phyloP scores from a whole-genome alignment of 306 rosid species.

The Trichosanthes cucumerina region DNA sequence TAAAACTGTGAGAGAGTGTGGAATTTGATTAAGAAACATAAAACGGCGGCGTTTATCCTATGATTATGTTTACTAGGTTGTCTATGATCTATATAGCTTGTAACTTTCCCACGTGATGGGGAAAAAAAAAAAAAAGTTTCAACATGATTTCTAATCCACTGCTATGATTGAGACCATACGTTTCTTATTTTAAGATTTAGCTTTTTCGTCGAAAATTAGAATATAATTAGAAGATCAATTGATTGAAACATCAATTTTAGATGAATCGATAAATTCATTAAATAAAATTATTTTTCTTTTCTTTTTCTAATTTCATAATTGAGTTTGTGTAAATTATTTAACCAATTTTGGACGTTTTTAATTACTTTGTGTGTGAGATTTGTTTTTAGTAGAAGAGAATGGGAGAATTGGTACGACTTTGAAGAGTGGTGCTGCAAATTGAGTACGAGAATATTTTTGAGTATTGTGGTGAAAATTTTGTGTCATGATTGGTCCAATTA shows the following conservation, averaged over 20 bases:
- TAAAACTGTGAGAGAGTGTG: neutral
- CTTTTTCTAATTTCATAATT: too few relatives aligned
- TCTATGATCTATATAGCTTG: neutral
- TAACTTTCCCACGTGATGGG: neutral
- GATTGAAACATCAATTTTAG: too few relatives aligned
- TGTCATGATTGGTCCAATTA: neutral
- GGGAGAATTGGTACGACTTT: too few relatives aligned
- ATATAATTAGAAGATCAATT: too few relatives aligned
- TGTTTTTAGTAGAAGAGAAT: neutral
- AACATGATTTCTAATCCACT: neutral
- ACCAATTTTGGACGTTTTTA: too few relatives aligned
- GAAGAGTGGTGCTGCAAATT: neutral
- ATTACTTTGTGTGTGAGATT: neutral
- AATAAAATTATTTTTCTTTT: neutral
- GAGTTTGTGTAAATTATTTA: too few relatives aligned
- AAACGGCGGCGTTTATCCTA: slow-evolving; percentile 9
- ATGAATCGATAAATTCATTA: neutral
- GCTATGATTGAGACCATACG: neutral
- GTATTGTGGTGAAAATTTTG: neutral
- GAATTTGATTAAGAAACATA: neutral
- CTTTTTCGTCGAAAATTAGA: neutral
- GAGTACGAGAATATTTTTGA: neutral
- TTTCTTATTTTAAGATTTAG: neutral
- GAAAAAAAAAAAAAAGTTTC: neutral
- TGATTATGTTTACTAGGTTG: neutral